Evolutionary conservation across 176 grass and related monocot genomes (phyloP).

Genomic region (Phoenix roebelenii): DNA sequence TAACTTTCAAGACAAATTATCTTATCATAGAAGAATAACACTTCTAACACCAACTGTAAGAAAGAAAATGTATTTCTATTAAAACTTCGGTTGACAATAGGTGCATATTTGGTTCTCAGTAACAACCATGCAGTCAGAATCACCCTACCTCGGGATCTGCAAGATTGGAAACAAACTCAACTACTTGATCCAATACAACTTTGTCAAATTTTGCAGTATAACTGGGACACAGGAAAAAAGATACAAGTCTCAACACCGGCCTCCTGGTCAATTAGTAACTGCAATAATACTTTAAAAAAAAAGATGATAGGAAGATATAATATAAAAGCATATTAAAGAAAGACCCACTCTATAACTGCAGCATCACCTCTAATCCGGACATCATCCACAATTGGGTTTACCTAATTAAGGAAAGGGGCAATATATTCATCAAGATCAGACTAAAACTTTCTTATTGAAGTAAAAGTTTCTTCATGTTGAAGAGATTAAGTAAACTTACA

Average conservation of each 20-base stretch:
- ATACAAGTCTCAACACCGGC: neutral
- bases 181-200: constrained; percentile 46
- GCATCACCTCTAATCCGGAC: constrained; percentile 66
- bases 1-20: no score
- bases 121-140: no score
- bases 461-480: neutral
- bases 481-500: constrained; percentile 29
- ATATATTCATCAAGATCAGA: neutral
- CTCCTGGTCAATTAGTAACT: neutral
- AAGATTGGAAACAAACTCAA: constrained; percentile 53
- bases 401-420: constrained; percentile 32
- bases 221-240: constrained; percentile 29
- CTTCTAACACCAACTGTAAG: no score
- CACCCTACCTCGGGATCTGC: constrained; percentile 51
- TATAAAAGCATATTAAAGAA: neutral
- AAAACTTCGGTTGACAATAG: no score
- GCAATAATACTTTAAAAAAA: neutral
- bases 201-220: constrained; percentile 91
- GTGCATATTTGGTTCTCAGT: no score
- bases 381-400: constrained; percentile 88
- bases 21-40: no score
- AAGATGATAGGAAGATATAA: neutral
- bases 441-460: neutral
- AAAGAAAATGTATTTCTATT: neutral
- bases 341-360: constrained; percentile 68